phyloP scores from a whole-genome alignment of 2,329 filamentous ascomycete species.

The Knoxdaviesia capensis region DNA sequence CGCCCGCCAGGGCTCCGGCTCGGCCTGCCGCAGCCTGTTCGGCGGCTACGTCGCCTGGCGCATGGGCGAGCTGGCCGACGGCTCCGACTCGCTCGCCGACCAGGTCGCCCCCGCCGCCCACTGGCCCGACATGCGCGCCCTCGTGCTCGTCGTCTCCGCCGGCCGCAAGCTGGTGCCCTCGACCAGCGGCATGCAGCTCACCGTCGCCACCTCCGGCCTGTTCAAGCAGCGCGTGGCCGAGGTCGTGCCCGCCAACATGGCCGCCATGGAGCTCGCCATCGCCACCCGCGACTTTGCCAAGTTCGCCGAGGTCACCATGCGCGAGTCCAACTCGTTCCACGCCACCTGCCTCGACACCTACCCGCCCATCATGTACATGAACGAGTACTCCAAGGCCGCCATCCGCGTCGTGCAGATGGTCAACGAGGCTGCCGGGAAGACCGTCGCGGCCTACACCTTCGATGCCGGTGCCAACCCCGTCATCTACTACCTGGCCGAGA shows the following conservation, averaged over 20 bases:
- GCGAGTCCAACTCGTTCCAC: constrained; percentile 93
- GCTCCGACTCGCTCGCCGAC: constrained; percentile 71
- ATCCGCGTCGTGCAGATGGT: constrained; percentile 78
- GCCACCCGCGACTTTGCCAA: constrained; percentile 57
- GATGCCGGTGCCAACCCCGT: constrained; percentile 95
- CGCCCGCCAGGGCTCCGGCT: constrained; percentile 84
- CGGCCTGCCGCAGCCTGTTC: constrained; percentile 81
- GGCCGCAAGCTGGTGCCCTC: constrained; percentile 92
- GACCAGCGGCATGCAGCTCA: constrained; percentile 92
- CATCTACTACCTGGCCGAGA: constrained; percentile 77
- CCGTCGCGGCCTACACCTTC: constrained; percentile 85
- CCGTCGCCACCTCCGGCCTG: constrained; percentile 74
- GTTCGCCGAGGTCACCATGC: constrained; percentile 87
- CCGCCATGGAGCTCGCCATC: constrained; percentile 67
- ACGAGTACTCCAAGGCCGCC: constrained; percentile 74
- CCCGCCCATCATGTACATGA: constrained; percentile 97
- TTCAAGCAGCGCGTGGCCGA: constrained; percentile 57
- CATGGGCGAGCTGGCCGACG: constrained; percentile 54
- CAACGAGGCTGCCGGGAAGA: constrained; percentile 60
- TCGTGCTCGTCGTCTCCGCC: constrained; percentile 78
- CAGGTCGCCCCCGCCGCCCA: constrained; percentile 74
- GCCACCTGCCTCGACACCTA: constrained; percentile 86
- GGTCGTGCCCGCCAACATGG: constrained; percentile 71
- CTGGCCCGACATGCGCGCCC: constrained; percentile 88
- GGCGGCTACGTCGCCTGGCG: constrained; percentile 95